Evolutionary conservation across 169 alveolate genomes (phyloP), one percentile per base, ranked within the genome.

Genomic region (Cryptosporidium viatorum): DNA sequence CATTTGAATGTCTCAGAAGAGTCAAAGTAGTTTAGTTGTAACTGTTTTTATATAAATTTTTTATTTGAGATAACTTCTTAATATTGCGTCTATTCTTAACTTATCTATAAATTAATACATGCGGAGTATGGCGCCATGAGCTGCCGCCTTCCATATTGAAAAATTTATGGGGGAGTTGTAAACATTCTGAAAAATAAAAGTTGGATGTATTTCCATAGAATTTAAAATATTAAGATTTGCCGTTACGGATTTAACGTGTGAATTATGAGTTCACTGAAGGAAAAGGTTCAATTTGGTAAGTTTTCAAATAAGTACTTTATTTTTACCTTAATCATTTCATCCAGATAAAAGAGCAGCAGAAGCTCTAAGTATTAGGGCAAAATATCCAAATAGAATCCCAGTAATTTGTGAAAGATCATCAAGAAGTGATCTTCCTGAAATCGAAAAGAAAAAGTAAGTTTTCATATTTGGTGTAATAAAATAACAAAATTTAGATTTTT

Each of bases 331-430:
- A 16, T 21, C 16, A 14, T 23, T 65, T 80, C 70, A 75, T 59
- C 65, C 92, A 93, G 97, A 93, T 67, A 93, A 91, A 45, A 74
- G 97, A 87, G 95, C 93, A 85, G 91, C 92, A 58, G 98, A 96
- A 84, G 91, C 95, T 37, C 92, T 94, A 35, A 93, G 95, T 69
- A 93, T 96, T 26, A 86, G 96, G 69, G 95, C 96, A 35, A 93
- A 94, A 26, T 96, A 95, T 87, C 96, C 95, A 31, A 96, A 96
- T 70, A 85, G 98, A 69, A 94, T 96, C 48, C 98, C 98, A 8
- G 97, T 96, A 48, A 95, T 96, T 5, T 95, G 98, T 80, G 96
- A 95, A 84, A 94, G 95, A 39, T 80, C 89, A 43, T 43, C 75
- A 55, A 70, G 93, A 35, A 85, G 93, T 31, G 92, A 91, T 41